Evolutionary conservation across 495 filamentous ascomycete species (phyloP).

Genomic region (Aspergillus ellipticus): DNA sequence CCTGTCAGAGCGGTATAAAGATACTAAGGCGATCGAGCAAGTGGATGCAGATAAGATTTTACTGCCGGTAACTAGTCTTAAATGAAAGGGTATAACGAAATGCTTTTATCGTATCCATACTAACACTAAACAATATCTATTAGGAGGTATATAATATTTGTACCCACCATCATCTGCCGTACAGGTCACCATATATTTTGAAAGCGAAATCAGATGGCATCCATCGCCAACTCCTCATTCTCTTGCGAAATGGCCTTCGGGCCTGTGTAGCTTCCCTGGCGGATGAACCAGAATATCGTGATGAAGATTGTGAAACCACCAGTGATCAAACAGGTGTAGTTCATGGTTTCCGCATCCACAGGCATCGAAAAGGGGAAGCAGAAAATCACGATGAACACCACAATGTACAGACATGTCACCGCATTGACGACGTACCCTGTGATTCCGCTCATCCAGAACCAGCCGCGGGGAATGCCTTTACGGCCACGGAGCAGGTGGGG

Average conservation of each 20-base stretch:
- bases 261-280: constrained; percentile 8
- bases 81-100: background rate
- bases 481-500: constrained; percentile 67
- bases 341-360: constrained; percentile 57
- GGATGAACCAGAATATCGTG: constrained; percentile 29
- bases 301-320: constrained; percentile 53
- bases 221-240: background rate
- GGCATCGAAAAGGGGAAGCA: constrained; percentile 69
- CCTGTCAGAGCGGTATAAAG: too few relatives aligned
- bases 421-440: constrained; percentile 59
- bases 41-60: too few relatives aligned
- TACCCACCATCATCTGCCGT: background rate
- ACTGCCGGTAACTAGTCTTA: too few relatives aligned
- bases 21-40: too few relatives aligned
- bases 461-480: constrained; percentile 59
- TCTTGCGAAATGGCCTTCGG: constrained; percentile 1
- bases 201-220: background rate
- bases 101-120: background rate
- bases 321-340: constrained; percentile 66
- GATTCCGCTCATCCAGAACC: constrained; percentile 62
- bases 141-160: background rate
- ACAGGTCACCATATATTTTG: background rate
- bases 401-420: constrained; percentile 59
- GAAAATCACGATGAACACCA: constrained; percentile 70
- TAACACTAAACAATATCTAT: background rate